Evolutionary conservation across 495 filamentous ascomycete genomes (phyloP).

Genomic region (Aspergillus biplanus): DNA sequence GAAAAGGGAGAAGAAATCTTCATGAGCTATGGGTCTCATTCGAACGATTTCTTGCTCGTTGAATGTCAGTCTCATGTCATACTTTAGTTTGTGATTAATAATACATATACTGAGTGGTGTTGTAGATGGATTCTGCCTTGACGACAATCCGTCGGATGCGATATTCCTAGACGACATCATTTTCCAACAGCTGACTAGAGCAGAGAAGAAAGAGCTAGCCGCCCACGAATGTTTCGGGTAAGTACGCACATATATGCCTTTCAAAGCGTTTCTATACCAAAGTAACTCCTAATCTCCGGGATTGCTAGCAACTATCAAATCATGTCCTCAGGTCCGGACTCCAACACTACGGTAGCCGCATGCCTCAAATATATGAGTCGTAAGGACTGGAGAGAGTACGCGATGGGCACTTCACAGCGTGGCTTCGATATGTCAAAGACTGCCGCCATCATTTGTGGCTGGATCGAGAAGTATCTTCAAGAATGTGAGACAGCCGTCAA

Average conservation of each 20-base stretch:
- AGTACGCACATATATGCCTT: background rate
- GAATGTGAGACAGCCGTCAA: conserved; percentile 30
- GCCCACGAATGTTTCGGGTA: conserved; percentile 57
- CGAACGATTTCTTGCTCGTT: conserved; percentile 72
- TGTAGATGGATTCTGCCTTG: conserved; percentile 68
- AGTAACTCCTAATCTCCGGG: background rate
- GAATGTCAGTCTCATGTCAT: conserved; percentile 55
- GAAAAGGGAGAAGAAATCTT: conserved; percentile 67
- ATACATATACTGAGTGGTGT: background rate
- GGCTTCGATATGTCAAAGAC: conserved; percentile 27
- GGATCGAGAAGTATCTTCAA: conserved; percentile 29
- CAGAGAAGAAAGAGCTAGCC: conserved; percentile 49
- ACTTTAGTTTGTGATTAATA: background rate
- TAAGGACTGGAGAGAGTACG: conserved; percentile 35
- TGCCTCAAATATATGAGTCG: conserved; percentile 41
- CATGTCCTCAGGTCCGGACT: conserved; percentile 44
- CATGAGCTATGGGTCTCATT: conserved; percentile 74
- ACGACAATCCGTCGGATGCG: conserved; percentile 63
- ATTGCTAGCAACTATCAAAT: conserved; percentile 55
- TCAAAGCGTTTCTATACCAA: background rate
- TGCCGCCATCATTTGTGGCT: conserved; percentile 26
- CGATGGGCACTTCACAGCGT: conserved; percentile 26
- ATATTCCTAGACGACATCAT: conserved; percentile 64
- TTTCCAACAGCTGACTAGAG: conserved; percentile 44
- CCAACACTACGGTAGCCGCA: conserved; percentile 60